Percentiles rank a stretch among this genome's conserved stretches.
Conservation (phyloP, 2,329 filamentous ascomycete genomes). For the Iodosphaeria phyllophila region DNA sequence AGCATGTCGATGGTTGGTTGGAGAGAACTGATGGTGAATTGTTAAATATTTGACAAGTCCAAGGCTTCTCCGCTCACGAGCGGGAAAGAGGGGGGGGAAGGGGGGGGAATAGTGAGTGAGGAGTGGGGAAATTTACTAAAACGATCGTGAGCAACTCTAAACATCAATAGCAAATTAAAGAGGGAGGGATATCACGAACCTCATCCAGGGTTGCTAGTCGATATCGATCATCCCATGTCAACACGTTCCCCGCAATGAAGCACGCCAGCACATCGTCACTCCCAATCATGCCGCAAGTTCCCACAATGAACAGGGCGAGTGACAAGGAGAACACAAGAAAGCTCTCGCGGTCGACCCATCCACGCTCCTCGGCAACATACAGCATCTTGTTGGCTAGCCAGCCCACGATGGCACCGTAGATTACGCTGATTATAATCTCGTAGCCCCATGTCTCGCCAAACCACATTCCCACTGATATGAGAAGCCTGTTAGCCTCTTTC, state of each 20-base stretch:
- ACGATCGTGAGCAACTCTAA: too few relatives aligned
- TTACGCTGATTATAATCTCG: slow-evolving; percentile 57
- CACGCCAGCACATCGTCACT: slow-evolving; percentile 82
- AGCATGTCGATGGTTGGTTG: slow-evolving; percentile 92
- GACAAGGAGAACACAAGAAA: slow-evolving; percentile 77
- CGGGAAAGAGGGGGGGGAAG: neutral
- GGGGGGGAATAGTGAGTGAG: too few relatives aligned
- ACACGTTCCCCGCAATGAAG: slow-evolving; percentile 79
- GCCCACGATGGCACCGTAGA: slow-evolving; percentile 61
- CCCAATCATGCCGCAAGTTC: slow-evolving; percentile 72
- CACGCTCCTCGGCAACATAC: slow-evolving; percentile 65
- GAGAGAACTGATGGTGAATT: slow-evolving; percentile 32
- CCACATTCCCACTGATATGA: slow-evolving; percentile 68
- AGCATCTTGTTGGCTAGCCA: slow-evolving; percentile 69
- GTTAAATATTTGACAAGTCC: neutral
- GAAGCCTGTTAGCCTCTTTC: too few relatives aligned
- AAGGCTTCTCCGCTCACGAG: neutral
- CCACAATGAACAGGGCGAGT: slow-evolving; percentile 69
- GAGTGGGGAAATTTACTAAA: too few relatives aligned
- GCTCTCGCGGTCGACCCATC: slow-evolving; percentile 71
- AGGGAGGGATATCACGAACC: slow-evolving; percentile 7
- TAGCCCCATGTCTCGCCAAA: slow-evolving; percentile 77
- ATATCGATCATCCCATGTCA: slow-evolving; percentile 93
- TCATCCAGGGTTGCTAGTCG: slow-evolving; percentile 76
- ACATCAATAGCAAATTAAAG: too few relatives aligned